Evolutionary conservation across 1,139 yeast species (phyloP), one percentile per base, ranked within the genome.

Genomic region (Lodderomyces oxycetoniae): DNA sequence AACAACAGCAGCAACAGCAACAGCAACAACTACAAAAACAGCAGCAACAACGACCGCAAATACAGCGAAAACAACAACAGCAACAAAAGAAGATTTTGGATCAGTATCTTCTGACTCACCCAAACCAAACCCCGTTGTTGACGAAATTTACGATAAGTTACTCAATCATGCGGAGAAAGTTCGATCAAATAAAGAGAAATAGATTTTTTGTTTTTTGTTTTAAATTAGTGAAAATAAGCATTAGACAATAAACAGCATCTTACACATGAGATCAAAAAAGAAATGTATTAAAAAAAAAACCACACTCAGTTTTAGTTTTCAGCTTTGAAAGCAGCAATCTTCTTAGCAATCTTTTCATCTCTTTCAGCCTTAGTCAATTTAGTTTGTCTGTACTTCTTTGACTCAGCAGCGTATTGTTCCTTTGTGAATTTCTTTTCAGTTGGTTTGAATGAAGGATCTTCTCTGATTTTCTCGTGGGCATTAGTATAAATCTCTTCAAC

Each of bases 381-480:
- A 62, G 63, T 71, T 67, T 78, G 81, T 74, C 76, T 83, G 95
- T 70, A 86, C 77, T 89, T 87, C 80, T 82, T 83, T 54, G 95
- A 80, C 70, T 81, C 86, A 68, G 95, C 95, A 76, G 94, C 94
- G 80, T 88, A 89, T 75, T 89, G 94, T 67, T 83, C 97, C 82
- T 87, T 87, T 78, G 95, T 74, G 86, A 72, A 79, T 79, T 91
- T 87, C 87, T 83, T 85, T 68, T 79, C 84, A 57, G 94, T 74
- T 67, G 88, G 86, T 77, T 81, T 83, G 84, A 79, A 79, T 55
- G 78, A 46, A 67, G 99, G 99, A 77, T 91, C 93, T 50, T 66
- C 98, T 77, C 97, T 89, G 77, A 91, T 91, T 61, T 80, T 77
- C 66, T 79, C 93, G 71, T 89, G 97, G 61, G 98, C 98, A 58